Evolutionary conservation across 345 rosid genomes (phyloP), one percentile per base, ranked within the genome.

Genomic region (Passiflora organensis): DNA sequence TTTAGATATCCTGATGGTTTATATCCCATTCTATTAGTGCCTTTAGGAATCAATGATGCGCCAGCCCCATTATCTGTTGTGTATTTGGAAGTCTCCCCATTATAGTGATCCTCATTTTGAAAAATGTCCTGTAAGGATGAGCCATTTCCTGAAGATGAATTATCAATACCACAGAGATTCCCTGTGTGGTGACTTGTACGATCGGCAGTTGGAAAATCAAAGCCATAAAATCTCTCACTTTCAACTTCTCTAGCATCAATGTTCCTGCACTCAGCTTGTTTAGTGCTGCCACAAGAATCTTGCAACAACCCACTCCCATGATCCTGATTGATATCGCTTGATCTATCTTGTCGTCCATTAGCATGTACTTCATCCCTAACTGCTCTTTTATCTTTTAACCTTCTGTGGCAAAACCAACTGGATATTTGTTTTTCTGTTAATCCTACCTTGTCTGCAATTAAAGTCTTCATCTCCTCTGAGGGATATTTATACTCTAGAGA

Each of bases 321-420:
- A 71, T 91, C 98, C 51, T 88, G 98, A 52, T 79, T 71, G 58
- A 88, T 79, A 66, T 77, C 83, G 48, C 93, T 86, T 4, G 94
- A 88, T 46, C 82, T 78, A 67, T 91, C 98, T 48, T 83, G 93
- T 46, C 93, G 80, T 55, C 88, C 95, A 14, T 69, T 78, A 53
- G 55, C 70, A 64, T 57, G 53, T 41, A 52, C 75, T 62, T 86
- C 95, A 48, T 79, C 90, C 72, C 68, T 86, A 47, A n/a, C n/a
- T n/a, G 69, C 68, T 60, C 78, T 82, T 71, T 81, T 86, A 58
- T 91, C 96, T 69, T 91, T 91, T 58, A 84, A 76, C 72, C 96
- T 83, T 82, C 95, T 79, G 74, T 88, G 98, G 68, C 98, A 91
- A 77, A 91, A 91, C 98, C 98, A 91, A 43, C 96, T 87, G 22